phyloP scores from a whole-genome alignment of 1,284 basidiomycete genomes.

The Moniliophthora roreri region DNA sequence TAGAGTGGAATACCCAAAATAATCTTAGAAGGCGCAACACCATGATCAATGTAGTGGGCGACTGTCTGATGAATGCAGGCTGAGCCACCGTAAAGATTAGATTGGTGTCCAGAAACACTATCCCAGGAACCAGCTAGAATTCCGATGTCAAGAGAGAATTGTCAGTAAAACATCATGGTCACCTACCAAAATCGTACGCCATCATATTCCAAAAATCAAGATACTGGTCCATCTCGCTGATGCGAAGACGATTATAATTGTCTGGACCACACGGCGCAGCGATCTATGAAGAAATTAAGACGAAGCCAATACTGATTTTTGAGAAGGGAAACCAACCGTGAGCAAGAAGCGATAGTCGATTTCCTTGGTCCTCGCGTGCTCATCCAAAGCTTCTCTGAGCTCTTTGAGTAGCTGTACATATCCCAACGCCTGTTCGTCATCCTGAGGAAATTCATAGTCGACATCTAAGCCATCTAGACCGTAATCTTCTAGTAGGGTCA shows the following conservation, averaged over 20 bases:
- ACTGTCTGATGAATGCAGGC: constrained; percentile 72
- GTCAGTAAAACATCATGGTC: not conserved
- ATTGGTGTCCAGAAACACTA: constrained; percentile 80
- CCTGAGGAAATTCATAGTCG: constrained; percentile 84
- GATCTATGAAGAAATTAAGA: constrained; percentile 48
- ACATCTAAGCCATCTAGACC: constrained; percentile 75
- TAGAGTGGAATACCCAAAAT: constrained; percentile 91
- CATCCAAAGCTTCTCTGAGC: constrained; percentile 67
- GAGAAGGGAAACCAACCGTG: constrained; percentile 53
- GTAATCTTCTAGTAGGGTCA: constrained; percentile 82
- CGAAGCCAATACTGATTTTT: not conserved
- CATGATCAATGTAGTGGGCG: constrained; percentile 68
- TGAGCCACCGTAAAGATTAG: constrained; percentile 74
- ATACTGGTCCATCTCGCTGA: constrained; percentile 82
- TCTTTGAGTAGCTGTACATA: constrained; percentile 74
- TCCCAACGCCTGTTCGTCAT: constrained; percentile 70
- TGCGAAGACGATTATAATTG: constrained; percentile 77
- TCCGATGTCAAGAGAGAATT: constrained; percentile 11
- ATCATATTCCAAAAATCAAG: constrained; percentile 98
- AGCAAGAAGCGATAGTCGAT: constrained; percentile 67
- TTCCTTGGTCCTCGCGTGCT: constrained; percentile 59
- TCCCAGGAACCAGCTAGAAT: constrained; percentile 79
- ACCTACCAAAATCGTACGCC: constrained; percentile 81
- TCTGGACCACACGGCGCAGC: constrained; percentile 92
- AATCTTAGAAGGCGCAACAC: constrained; percentile 79